Percentiles rank a stretch among this genome's conserved stretches.
These are phyloP conservation scores for Spirogloea muscicola DNA, from an alignment of 139 green algal genomes.

Conservation along the genomic window DNA sequence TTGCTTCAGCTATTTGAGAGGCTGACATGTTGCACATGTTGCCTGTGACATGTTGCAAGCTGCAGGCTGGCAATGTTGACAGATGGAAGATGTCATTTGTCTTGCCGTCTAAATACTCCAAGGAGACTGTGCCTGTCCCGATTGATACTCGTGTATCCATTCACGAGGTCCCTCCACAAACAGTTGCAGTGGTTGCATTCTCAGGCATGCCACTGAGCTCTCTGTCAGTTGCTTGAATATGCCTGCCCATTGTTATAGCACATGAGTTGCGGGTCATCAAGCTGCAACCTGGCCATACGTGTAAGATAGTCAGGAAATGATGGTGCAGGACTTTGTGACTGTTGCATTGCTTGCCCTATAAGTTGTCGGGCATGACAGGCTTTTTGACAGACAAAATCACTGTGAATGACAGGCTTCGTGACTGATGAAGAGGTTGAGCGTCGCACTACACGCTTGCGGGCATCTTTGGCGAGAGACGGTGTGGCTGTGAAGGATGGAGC, in stretches of 20 bases:
- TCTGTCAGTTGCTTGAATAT: no score
- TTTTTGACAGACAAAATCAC: no score
- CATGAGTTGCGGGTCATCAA: neutral
- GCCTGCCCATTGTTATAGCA: no score
- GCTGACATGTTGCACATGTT: neutral
- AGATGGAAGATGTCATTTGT: conserved; percentile 27
- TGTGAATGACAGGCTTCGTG: no score
- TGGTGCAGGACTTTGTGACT: neutral
- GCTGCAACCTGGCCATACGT: neutral
- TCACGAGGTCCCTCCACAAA: conserved; percentile 5
- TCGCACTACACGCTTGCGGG: no score
- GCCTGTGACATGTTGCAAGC: no score
- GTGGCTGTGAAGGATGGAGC: no score
- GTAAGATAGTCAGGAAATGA: neutral
- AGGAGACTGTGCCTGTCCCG: neutral
- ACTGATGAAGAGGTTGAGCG: neutral
- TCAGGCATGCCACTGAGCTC: conserved; percentile 4
- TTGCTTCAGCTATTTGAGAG: neutral
- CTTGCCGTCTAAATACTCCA: conserved; percentile 8
- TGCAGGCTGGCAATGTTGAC: no score
- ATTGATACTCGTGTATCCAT: neutral
- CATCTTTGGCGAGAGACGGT: no score
- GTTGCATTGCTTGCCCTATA: neutral
- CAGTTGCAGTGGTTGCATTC: conserved; percentile 20
- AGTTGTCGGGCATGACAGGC: neutral